phyloP scores from a whole-genome alignment of 495 filamentous ascomycete species.

The Tuber borchii region DNA sequence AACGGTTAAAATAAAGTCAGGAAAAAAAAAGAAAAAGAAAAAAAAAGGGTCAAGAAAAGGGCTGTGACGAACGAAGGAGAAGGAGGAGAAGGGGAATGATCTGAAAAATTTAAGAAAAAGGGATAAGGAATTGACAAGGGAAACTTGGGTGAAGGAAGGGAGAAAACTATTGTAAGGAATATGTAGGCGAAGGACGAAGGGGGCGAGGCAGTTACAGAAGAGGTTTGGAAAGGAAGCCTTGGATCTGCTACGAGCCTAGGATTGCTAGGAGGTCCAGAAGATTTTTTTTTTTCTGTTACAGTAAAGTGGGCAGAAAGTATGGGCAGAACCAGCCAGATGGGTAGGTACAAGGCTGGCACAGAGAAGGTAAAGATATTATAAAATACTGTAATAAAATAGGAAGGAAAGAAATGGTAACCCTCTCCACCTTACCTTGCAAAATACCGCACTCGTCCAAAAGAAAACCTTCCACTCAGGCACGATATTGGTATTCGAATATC shows the following conservation, averaged over 20 bases:
- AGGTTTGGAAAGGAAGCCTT: conserved; percentile 3
- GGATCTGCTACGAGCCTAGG: neutral
- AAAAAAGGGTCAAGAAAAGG: conserved; percentile 20
- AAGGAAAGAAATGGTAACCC: conserved; percentile 4
- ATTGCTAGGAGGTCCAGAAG: neutral
- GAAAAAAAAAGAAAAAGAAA: no score
- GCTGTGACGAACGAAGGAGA: conserved; percentile 19
- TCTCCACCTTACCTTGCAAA: neutral
- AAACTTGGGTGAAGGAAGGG: neutral
- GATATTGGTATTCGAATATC: neutral
- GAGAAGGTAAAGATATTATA: neutral
- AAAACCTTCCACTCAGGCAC: neutral
- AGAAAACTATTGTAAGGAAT: conserved; percentile 1
- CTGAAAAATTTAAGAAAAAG: conserved; percentile 8
- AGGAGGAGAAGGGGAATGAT: conserved; percentile 20
- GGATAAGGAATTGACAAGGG: conserved; percentile 6
- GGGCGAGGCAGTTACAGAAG: conserved; percentile 9
- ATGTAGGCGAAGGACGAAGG: conserved; percentile 9
- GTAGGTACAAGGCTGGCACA: no score
- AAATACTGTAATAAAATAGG: neutral
- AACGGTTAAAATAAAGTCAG: conserved; percentile 16
- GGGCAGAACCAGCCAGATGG: no score
- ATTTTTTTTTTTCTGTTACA: neutral
- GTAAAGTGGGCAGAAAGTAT: neutral
- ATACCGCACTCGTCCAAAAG: conserved; percentile 10